Base-by-base conservation (phyloP, 306 rosid species). In the Rubus parviflorus region DNA sequence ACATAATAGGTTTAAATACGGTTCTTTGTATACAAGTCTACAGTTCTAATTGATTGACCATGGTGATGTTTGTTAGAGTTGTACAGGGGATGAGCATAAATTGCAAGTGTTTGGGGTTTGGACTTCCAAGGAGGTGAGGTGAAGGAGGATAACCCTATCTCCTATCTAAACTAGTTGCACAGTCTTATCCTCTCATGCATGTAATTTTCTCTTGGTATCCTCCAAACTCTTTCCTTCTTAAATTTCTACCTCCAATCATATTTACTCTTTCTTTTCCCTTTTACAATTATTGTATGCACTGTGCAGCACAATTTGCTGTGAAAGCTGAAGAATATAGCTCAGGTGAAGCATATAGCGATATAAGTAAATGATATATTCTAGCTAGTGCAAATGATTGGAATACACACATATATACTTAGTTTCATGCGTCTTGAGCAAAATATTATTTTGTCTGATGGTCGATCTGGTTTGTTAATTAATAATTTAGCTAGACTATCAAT, bases 111-210 rank as follows among this genome's bases (percentile, higher is more conserved):
- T 48, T 46, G 10, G 56, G 60, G 72, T 72, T 80, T 63, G 65
- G 76, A 60, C 40, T 77, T 70, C 82, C 85, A 25, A 74, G 82
- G 77, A 62, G 22, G 47, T 19, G n/a, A 8, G 74, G 54, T 13
- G 53, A 6, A 16, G 41, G 35, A 80, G 46, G 85, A 74, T 81
- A 81, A 73, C 47, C 73, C 82, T 62, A 77, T 77, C 85, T 70
- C 23, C 19, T 6, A 70, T 57, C 60, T 3, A n/a, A 35, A 10
- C 76, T 8, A 76, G 17, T 57, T 51, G 76, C 35, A 20, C 79
- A 77, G 65, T 69, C 65, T 72, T 80, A 71, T 74, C 74, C 66
- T 63, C 19, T 11, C 30, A 19, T 53, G 8, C 19, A 15, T 40
- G 22, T 8, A 70, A 35, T 8, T 9, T 19, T 63, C 40, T 7